Percentiles rank a stretch among this genome's conserved stretches.
phyloP scores from a whole-genome alignment of 805 yeast genomes.

The Hanseniaspora guilliermondii region DNA sequence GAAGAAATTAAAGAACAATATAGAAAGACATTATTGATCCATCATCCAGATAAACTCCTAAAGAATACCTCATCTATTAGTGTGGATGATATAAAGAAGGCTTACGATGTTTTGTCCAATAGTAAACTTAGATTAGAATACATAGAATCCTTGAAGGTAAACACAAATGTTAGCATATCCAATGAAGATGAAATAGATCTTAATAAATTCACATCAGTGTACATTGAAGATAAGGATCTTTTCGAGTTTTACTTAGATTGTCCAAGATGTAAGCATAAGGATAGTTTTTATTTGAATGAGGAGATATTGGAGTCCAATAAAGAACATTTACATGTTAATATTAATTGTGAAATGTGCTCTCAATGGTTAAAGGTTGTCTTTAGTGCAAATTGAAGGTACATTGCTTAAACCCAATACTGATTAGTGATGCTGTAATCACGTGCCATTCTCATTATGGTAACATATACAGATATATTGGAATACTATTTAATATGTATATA shows the following conservation, averaged over 20 bases:
- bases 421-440: too few relatives aligned
- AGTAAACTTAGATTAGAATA: constrained; percentile 34
- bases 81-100: constrained; percentile 43
- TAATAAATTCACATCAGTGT: constrained; percentile 38
- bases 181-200: constrained; percentile 53
- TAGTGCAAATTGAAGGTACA: constrained; percentile 25
- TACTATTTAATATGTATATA: too few relatives aligned
- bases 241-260: constrained; percentile 39
- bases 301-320: constrained; percentile 36
- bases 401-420: too few relatives aligned
- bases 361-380: constrained; percentile 67
- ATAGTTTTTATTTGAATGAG: constrained; percentile 52
- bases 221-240: constrained; percentile 26
- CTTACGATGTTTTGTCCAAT: constrained; percentile 47
- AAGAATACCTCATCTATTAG: constrained; percentile 14
- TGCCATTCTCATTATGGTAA: too few relatives aligned
- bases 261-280: constrained; percentile 47
- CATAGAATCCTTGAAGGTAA: constrained; percentile 34
- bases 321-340: constrained; percentile 52
- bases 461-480: too few relatives aligned
- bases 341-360: constrained; percentile 76
- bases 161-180: constrained; percentile 25
- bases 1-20: constrained; percentile 52
- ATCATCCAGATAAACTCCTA: constrained; percentile 67
- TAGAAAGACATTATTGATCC: constrained; percentile 39